Evolutionary conservation across 345 rosid genomes (phyloP).

Genomic region (Fremontodendron californicum): DNA sequence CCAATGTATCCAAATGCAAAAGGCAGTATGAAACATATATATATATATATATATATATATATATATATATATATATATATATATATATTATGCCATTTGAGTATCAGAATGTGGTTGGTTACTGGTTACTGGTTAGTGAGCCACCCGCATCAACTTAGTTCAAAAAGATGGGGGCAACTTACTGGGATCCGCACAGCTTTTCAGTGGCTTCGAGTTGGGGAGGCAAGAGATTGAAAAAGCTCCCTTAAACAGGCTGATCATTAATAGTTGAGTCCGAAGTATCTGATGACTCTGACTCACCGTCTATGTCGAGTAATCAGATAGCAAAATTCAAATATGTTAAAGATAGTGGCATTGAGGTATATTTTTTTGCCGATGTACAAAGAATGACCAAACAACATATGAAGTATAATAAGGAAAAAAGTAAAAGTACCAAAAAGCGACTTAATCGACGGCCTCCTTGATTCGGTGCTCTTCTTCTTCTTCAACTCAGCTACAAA

Average conservation of each 20-base stretch:
- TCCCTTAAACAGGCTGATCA: slow-evolving; percentile 35
- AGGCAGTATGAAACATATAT: slow-evolving; percentile 10
- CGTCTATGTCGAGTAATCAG: slow-evolving; percentile 34
- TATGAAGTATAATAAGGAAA: neutral
- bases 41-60: no score
- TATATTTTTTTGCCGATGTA: neutral
- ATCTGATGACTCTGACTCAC: slow-evolving; percentile 47
- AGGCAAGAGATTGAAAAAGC: slow-evolving; percentile 43
- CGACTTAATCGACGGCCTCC: slow-evolving; percentile 70
- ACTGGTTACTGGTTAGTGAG: neutral
- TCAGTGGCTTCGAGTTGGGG: slow-evolving; percentile 30
- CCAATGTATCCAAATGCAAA: neutral
- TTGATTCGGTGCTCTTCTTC: slow-evolving; percentile 56
- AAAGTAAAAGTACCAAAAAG: slow-evolving; percentile 56
- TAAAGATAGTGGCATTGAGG: neutral
- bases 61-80: no score
- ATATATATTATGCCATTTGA: no score
- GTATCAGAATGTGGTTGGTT: neutral
- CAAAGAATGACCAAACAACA: neutral
- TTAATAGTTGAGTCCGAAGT: slow-evolving; percentile 26
- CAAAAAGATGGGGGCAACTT: neutral
- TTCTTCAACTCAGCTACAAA: slow-evolving; percentile 64
- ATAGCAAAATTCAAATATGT: neutral
- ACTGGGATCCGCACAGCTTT: slow-evolving; percentile 25
- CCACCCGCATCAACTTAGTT: neutral